Base-by-base conservation (phyloP, 352 stramenopile species). In the Vaucheria bursata region DNA sequence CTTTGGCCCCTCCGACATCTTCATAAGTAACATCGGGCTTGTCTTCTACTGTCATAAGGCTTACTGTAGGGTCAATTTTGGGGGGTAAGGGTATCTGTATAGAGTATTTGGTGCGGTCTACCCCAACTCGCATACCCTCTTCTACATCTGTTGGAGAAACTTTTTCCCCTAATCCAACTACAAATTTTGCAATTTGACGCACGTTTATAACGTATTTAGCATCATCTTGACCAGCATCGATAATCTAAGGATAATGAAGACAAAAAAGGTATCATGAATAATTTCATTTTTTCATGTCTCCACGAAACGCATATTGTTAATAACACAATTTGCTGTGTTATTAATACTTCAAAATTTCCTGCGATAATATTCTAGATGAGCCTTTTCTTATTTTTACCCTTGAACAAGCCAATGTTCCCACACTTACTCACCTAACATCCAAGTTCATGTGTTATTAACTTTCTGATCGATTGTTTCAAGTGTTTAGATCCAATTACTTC, bases 181-280 rank as follows among this genome's bases (percentile, higher is more conserved):
- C 96, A 84, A 98, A 99, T 87, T 99, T 99, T 78, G 96, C 96
- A 88, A 99, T 99, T 87, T 99, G 96, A 85, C 98, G 98, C 79
- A 99, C 93, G 86, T 99, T 98, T 82, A 99, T 98, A 68, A 99
- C 96, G 88, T 99, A 99, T 87, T 99, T 98, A 84, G 94, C 93
- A 77, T 96, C 91, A 66, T 97, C 91, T 73, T 93, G 91, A 45
- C 88, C 91, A 25, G 91, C 89, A 79, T 97, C 94, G 77, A 97
- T 97, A 82, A 94, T 94, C 83, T 94, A 29, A 29, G 5, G 39
- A 12, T 12, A 12, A 50, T 50, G n/a, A n/a, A n/a, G n/a, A n/a
- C n/a, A n/a, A n/a, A n/a, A n/a, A n/a, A n/a, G n/a, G n/a, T n/a
- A n/a, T n/a, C n/a, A n/a, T n/a, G n/a, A n/a, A n/a, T n/a, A n/a